phyloP scores from a whole-genome alignment of 306 rosid genomes.

The Acmispon strigosus region DNA sequence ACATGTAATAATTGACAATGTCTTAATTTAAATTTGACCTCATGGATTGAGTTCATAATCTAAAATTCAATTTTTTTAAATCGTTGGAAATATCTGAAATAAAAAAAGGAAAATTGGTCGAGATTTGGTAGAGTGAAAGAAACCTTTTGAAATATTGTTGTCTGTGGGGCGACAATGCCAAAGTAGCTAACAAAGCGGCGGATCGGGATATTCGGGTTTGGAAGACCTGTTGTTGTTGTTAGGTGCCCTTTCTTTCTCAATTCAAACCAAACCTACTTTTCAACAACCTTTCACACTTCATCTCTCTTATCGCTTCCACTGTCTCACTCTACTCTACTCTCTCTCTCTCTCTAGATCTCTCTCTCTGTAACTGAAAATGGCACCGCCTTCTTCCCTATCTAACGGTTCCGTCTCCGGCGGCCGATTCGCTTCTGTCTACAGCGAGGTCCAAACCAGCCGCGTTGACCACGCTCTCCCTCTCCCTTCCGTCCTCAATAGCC shows the following conservation, averaged over 20 bases:
- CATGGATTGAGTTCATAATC: no score
- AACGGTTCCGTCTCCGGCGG: conserved; percentile 58
- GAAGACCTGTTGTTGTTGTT: background rate
- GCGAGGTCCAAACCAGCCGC: conserved; percentile 79
- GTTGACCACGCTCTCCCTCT: conserved; percentile 73
- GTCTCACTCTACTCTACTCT: background rate
- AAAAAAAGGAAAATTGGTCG: no score
- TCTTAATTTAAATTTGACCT: no score
- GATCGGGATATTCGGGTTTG: conserved; percentile 16
- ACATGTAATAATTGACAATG: no score
- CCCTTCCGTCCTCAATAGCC: conserved; percentile 65
- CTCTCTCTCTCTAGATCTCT: background rate
- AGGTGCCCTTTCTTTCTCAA: background rate
- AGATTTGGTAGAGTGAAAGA: no score
- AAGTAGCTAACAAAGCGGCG: conserved; percentile 1
- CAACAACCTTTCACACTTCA: background rate
- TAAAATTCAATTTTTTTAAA: no score
- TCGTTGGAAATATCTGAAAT: no score
- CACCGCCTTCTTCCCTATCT: conserved; percentile 39
- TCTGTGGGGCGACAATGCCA: background rate
- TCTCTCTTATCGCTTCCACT: background rate
- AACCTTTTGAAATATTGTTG: background rate
- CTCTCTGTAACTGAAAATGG: conserved; percentile 34
- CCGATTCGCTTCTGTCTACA: conserved; percentile 63
- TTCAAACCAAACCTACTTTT: background rate